These are phyloP conservation scores for Spathaspora sp. DNA, from an alignment of 805 yeast species.

Conservation along the genomic window DNA sequence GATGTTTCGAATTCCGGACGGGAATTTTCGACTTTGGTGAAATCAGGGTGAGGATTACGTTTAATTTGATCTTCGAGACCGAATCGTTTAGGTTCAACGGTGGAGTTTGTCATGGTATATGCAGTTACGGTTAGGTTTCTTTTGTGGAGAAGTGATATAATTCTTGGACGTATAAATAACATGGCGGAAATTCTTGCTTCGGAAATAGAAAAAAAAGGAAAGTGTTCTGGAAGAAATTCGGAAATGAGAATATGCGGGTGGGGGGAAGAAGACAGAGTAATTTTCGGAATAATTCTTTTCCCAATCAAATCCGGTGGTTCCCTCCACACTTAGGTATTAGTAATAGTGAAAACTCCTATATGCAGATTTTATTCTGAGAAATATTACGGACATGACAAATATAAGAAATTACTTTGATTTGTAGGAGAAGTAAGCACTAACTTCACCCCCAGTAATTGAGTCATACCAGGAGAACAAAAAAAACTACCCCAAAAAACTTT, in stretches of 20 bases:
- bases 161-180: neutral
- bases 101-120: constrained; percentile 1
- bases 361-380: neutral
- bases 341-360: no score
- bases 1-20: constrained; percentile 10
- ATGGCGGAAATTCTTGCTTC: neutral
- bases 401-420: no score
- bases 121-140: neutral
- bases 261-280: neutral
- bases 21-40: constrained; percentile 10
- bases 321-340: neutral
- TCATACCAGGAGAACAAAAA: neutral
- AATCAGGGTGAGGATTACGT: constrained; percentile 14
- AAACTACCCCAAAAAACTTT: neutral
- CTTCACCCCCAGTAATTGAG: neutral
- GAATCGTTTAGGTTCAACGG: constrained; percentile 5
- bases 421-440: no score
- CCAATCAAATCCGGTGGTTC: neutral
- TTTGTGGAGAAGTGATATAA: neutral
- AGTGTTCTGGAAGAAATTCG: neutral
- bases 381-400: neutral
- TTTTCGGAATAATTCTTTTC: neutral
- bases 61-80: constrained; percentile 11
- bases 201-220: neutral
- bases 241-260: neutral